Conservation (phyloP, 306 rosid species). For the Lathyrus oleraceus region DNA sequence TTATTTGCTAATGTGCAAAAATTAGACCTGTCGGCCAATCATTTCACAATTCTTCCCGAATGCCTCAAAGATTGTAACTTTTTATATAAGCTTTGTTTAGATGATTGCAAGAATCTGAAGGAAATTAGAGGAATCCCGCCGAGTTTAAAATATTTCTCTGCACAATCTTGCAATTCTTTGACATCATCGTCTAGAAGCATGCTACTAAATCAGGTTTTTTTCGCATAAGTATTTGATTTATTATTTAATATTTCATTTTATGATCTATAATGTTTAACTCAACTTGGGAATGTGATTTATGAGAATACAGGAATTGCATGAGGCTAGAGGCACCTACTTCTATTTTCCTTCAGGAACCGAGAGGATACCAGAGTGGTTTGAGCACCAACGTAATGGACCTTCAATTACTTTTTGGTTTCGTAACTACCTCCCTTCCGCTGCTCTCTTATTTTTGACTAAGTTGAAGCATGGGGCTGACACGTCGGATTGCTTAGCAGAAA, state of each 20-base stretch:
- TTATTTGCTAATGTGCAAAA: neutral
- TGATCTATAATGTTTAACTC: too few relatives aligned
- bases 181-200: too few relatives aligned
- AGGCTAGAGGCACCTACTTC: neutral
- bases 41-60: neutral
- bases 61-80: neutral
- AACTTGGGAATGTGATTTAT: neutral
- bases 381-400: neutral
- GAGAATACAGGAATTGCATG: neutral
- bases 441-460: too few relatives aligned
- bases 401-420: too few relatives aligned
- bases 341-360: neutral
- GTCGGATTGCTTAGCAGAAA: too few relatives aligned
- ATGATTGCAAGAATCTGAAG: neutral
- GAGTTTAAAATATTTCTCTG: too few relatives aligned
- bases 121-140: too few relatives aligned
- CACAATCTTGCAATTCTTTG: too few relatives aligned
- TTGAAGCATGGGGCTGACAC: too few relatives aligned
- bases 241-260: neutral
- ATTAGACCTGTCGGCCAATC: neutral
- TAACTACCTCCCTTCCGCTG: too few relatives aligned
- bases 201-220: too few relatives aligned
- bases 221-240: too few relatives aligned
- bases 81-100: neutral
- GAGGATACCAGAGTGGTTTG: constrained; percentile 24